A percentile compares a stretch with the other conserved stretches of the same genome.
phyloP scores from a whole-genome alignment of 352 stramenopile genomes.

The Globisporangium emineosum region DNA sequence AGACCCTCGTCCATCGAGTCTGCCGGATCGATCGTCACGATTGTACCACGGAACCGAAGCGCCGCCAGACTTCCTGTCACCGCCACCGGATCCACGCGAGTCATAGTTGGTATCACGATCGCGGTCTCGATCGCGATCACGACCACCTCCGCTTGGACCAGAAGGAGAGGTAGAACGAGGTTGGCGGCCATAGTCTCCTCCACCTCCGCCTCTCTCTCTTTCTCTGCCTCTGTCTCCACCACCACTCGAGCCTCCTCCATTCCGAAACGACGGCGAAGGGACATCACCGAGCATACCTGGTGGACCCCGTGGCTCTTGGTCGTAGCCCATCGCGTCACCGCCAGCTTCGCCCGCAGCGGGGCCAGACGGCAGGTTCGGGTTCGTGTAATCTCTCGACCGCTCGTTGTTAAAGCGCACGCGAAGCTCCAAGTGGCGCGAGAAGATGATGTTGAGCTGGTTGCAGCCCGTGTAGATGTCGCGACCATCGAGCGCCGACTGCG shows the following conservation, averaged over 20 bases:
- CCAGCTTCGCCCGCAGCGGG: slow-evolving; percentile 12
- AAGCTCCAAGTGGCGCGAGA: slow-evolving; percentile 67
- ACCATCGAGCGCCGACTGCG: slow-evolving; percentile 65
- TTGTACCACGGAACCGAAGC: background rate
- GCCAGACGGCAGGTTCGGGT: slow-evolving; percentile 60
- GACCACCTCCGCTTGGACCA: background rate
- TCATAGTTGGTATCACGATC: slow-evolving; percentile 8
- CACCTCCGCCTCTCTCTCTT: background rate
- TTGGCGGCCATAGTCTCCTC: slow-evolving; percentile 7
- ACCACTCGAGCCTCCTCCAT: background rate
- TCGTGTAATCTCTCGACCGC: slow-evolving; percentile 68
- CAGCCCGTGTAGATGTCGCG: slow-evolving; percentile 86
- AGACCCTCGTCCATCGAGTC: slow-evolving; percentile 1
- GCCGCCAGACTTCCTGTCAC: background rate
- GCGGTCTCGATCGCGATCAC: slow-evolving; percentile 3
- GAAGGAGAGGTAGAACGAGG: background rate
- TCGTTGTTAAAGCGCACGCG: slow-evolving; percentile 79
- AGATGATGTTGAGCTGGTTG: slow-evolving; percentile 79
- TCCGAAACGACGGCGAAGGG: background rate
- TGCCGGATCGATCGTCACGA: slow-evolving; percentile 18
- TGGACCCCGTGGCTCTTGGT: slow-evolving; percentile 9
- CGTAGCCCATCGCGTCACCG: slow-evolving; percentile 12
- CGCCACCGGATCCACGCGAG: background rate
- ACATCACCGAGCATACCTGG: slow-evolving; percentile 13
- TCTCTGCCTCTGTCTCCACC: slow-evolving; percentile 1